These are phyloP conservation scores for Catenaria anguillulae DNA, from an alignment of 371 early-diverging fungal genomes.

Conservation along the genomic window DNA sequence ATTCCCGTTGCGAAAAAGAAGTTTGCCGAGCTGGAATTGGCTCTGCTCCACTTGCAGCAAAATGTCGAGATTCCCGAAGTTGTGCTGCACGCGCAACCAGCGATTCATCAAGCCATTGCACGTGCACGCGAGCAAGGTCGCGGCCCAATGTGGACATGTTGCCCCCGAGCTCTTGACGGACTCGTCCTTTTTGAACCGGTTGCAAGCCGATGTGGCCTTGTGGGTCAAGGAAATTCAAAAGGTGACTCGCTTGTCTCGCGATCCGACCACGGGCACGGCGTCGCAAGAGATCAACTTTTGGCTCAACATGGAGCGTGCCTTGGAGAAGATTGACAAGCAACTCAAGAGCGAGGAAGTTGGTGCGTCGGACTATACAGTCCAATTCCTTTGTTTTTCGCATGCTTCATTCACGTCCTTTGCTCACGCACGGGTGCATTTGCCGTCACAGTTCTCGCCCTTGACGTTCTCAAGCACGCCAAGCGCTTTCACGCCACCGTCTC, in stretches of 20 bases:
- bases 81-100: constrained; percentile 66
- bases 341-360: constrained; percentile 80
- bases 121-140: constrained; percentile 40
- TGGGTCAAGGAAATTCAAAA: constrained; percentile 99
- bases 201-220: constrained; percentile 88
- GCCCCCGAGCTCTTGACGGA: constrained; percentile 52
- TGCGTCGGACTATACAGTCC: constrained; percentile 21
- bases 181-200: constrained; percentile 73
- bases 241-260: constrained; percentile 85
- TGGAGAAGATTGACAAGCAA: constrained; percentile 86
- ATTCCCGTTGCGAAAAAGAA: constrained; percentile 92
- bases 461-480: constrained; percentile 88
- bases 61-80: constrained; percentile 95
- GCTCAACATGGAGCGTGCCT: constrained; percentile 87
- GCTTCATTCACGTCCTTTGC: neutral
- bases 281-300: constrained; percentile 97
- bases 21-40: constrained; percentile 91
- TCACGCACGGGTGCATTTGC: no score
- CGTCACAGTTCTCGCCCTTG: constrained; percentile 74
- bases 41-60: constrained; percentile 86
- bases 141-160: constrained; percentile 59
- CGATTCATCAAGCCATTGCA: constrained; percentile 62
- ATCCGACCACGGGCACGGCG: constrained; percentile 81
- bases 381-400: neutral
- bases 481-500: constrained; percentile 95